Base-by-base conservation (phyloP, 2,329 filamentous ascomycete species). In the Chaetomium olivaceum region DNA sequence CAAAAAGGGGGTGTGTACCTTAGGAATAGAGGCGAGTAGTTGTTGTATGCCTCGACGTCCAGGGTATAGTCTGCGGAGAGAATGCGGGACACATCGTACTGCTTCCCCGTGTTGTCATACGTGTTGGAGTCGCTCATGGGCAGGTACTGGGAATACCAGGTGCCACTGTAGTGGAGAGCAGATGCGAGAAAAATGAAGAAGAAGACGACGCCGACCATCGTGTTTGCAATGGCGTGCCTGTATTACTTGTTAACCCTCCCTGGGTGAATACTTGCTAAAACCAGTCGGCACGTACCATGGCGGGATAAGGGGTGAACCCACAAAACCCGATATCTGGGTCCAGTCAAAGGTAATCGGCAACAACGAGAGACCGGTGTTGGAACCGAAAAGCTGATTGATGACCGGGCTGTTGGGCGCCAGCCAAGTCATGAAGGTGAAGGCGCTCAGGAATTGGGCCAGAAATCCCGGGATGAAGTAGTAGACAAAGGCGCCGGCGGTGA, bases 321-420 rank as follows among this genome's bases (percentile, higher is more conserved):
- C 80, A 67, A 86, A 92, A 56, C 88, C 90, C 3, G 88, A 83
- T 61, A 91, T 83, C 71, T 91, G 88, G 5, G 88, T 89, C 89
- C 90, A 92, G 78, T 92, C 90, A 72, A 92, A 91, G 0, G 89
- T 91, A 36, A 92, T 85, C 1, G 90, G 89, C 7, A 92, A 77
- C 31, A 92, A 73, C 0, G 87, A 90, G 3, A 92, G 69, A 0
- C 90, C 90, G 0, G 87, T 89, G 58, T 81, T 82, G 1, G 88
- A 89, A 1, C 90, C 90, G 70, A 92, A 92, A 1, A 92, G 73
- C 74, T 92, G 89, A 69, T 92, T 93, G 48, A 92, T 76, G 11
- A 91, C 77, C 0, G 85, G 80, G 66, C 85, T 91, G 58, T 91
- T 80, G 0, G 90, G 90, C 1, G 85, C 85, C 64, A 91, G 84